Base-by-base conservation (phyloP, 106 monocot species). In the Triglochin maritima region DNA sequence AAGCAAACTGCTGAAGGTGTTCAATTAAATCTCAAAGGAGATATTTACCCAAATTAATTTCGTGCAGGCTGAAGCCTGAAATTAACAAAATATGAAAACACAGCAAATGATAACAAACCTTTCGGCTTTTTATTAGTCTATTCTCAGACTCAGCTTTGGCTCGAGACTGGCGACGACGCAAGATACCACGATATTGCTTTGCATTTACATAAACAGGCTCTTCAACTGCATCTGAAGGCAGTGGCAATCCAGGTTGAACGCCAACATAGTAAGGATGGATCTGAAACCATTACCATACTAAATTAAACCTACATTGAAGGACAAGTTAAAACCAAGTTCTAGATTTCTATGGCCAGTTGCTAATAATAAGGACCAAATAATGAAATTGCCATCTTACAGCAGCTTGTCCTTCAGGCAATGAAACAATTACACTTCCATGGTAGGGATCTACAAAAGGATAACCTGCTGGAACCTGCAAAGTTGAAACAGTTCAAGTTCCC, bases 81-180 rank as follows among this genome's bases (percentile, higher is more conserved):
- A 29, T 29, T 29, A 29, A 29, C 29, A 29, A 29, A 29, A 50
- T n/a, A n/a, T 63, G n/a, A 7, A 15, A 47, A 62, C 49, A 62
- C 4, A 2, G 61, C 44, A 2, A 29, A 50, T 17, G 17, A 59
- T 29, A 29, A 12, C 7, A 50, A 44, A 78, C 77, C 77, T 78
- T 78, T 52, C 77, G 56, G 15, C 42, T 50, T 66, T 78, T 78
- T 41, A 78, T 59, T 51, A 78, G 50, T 60, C 72, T 78, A 60
- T 78, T 78, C 49, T 71, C 77, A 10, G 64, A 66, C 47, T 78
- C 77, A 16, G 77, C 77, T 50, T 78, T 78, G 29, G 77, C 77
- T 11, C 71, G 71, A 51, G 77, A 78, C 46, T 78, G 77, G 15
- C 77, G 46, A 7, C 77, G 77, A 1, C 77, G 63, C 7, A 78